Percentiles rank a stretch among this genome's conserved stretches.
These are phyloP conservation scores for Phascolomyces articulosus DNA, from an alignment of 371 early-diverging fungal species.

Conservation along the genomic window DNA sequence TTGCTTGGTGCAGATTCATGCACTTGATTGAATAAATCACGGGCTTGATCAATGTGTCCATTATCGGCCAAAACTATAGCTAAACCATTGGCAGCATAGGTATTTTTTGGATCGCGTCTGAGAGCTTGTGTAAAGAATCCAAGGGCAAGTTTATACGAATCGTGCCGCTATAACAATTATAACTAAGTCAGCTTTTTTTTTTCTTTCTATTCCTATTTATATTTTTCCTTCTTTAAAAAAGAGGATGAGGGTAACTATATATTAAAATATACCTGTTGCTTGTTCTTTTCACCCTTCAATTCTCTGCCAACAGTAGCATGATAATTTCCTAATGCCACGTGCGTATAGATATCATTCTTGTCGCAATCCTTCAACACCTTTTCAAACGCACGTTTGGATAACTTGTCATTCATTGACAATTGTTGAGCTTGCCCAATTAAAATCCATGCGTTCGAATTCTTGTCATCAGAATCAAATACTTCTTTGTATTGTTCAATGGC, in stretches of 20 bases:
- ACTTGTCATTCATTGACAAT: conserved; percentile 57
- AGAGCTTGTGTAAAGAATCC: conserved; percentile 86
- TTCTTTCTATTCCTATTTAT: neutral
- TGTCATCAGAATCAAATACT: conserved; percentile 67
- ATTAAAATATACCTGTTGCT: conserved; percentile 29
- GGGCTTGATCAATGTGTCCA: conserved; percentile 70
- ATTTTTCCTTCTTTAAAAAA: too few species aligned
- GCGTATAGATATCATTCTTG: conserved; percentile 79
- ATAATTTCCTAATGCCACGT: conserved; percentile 84
- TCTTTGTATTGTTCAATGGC: conserved; percentile 70
- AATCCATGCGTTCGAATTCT: conserved; percentile 69
- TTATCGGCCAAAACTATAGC: conserved; percentile 81
- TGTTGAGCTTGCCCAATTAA: conserved; percentile 75
- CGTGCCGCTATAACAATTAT: conserved; percentile 31
- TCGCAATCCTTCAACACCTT: conserved; percentile 78
- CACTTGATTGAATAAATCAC: conserved; percentile 77
- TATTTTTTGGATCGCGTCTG: conserved; percentile 69
- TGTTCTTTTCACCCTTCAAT: conserved; percentile 42
- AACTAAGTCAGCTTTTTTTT: neutral
- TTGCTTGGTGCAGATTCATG: conserved; percentile 60
- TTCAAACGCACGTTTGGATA: conserved; percentile 75
- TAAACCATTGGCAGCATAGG: conserved; percentile 79
- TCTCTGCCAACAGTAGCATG: conserved; percentile 67
- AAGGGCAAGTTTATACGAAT: conserved; percentile 71
- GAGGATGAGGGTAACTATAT: too few species aligned